A percentile compares a stretch with the other conserved stretches of the same genome.
phyloP scores from a whole-genome alignment of 225 moss, liverwort and hornwort genomes.

The Climacium dendroides region DNA sequence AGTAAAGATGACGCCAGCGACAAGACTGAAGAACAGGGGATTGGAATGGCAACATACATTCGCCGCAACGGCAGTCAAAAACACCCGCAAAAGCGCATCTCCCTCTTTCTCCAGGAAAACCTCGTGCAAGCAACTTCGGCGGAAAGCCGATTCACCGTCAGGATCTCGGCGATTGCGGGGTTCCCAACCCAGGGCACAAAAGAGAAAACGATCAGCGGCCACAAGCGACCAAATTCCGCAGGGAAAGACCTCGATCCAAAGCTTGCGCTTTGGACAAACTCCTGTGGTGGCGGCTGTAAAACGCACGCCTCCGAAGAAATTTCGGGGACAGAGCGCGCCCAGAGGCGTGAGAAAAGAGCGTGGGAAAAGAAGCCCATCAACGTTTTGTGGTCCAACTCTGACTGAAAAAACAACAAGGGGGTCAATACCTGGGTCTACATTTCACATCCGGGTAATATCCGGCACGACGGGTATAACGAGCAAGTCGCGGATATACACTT shows the following conservation, averaged over 20 bases:
- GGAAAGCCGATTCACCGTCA: neutral
- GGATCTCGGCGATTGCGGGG: neutral
- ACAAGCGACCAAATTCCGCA: neutral
- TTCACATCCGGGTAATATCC: neutral
- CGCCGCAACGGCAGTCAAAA: neutral
- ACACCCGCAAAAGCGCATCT: neutral
- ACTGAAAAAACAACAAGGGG: neutral
- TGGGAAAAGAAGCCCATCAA: neutral
- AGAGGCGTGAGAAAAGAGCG: neutral
- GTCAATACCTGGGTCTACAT: neutral
- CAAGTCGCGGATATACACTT: neutral
- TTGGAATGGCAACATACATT: neutral
- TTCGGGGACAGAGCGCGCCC: neutral
- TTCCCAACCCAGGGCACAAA: neutral
- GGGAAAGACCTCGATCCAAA: neutral
- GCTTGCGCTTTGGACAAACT: neutral
- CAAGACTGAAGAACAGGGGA: neutral
- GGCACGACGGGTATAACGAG: fast-evolving
- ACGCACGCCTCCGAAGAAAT: neutral
- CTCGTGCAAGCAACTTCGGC: neutral
- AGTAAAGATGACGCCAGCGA: neutral
- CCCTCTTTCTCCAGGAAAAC: neutral
- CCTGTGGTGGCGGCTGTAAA: neutral
- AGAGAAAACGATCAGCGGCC: neutral
- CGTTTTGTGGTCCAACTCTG: neutral